Base-by-base conservation (phyloP, 1,284 basidiomycete species). In the Porodaedalea pini region DNA sequence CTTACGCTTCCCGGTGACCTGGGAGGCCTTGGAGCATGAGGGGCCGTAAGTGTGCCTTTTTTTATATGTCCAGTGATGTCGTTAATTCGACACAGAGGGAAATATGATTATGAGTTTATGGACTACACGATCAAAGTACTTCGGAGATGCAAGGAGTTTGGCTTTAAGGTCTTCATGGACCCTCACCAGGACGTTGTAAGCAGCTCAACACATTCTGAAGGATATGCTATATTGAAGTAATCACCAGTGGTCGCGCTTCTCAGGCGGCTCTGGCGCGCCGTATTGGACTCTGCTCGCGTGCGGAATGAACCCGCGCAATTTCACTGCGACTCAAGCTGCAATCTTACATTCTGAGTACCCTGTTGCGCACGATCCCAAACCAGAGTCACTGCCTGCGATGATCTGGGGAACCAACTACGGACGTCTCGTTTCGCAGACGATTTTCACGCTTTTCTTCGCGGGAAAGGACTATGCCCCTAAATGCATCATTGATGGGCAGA, bases 381-480 rank as follows among this genome's bases (percentile, higher is more conserved):
- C 96, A 0, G 75, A 80, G 5, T 71, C 80, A 0, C 81, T 94
- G 60, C 94, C 96, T 1, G 84, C 88, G 51, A 99, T 99, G 96
- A 84, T 95, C 62, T 98, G 96, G 96, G 86, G 88, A 13, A 98
- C 96, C 21, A 98, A 98, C 70, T 98, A 98, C 67, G 86, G 89
- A 48, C 90, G 91, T 10, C 82, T 98, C 15, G 84, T 89, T 39
- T 86, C 85, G 11, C 93, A 94, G 68, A 97, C 94, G 3, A 69
- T 98, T 54, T 97, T 94, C 75, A 94, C 94, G 2, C 81, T 99
- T 57, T 98, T 98, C 81, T 98, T 94, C 68, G 94, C 89, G 27
- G 96, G 96, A 2, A 82, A 82, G 32, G 85, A 88, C 52, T 98
- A 86, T 69, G 94, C 95, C 0, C 96, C 96, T 0, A 86, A 87